Evolutionary conservation across 2,329 filamentous ascomycete genomes (phyloP), one percentile per base, ranked within the genome.

Genomic region (Cladosporium sp.): DNA sequence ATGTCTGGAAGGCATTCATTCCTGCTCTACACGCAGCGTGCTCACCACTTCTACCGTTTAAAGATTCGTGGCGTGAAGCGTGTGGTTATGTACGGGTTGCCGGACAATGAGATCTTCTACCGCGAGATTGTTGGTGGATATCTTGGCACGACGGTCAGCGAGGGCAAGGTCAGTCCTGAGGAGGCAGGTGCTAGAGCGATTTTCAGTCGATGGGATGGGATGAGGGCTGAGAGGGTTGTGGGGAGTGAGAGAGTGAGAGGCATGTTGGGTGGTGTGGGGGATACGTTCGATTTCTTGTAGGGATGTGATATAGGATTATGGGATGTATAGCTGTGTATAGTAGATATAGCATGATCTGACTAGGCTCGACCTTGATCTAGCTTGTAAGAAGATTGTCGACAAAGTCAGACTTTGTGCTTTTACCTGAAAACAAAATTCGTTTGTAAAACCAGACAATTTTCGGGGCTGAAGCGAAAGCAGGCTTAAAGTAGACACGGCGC

Each of bases 21-120:
- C 17, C 76, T 99, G 39, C 79, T 99, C 15, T 99, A 97, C 76
- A 95, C 92, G 1, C 93, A 96, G 73, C 87, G 94, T 60, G 90
- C 92, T n/a, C 94, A 99, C 75, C 94, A 99, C 74, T 97, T 97
- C 80, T 86, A 91, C 51, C 83, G 94, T n/a, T 92, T 94, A 70
- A 83, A 84, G 65, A 81, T 99, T 56, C 83, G 85, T 37, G 94
- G 94, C 20, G 91, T 94, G 14, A 87, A 87, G 72, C 82, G 87
- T 40, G 84, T 97, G n/a, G 82, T 97, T 54, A 88, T 96, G 80
- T 97, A 97, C 72, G 89, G 87, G 1, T 74, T 97, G 34, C 94
- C 94, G 0, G 93, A 97, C 67, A 96, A 97, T 71, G 88, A 89
- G 25, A 72, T 83, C 19, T 93, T 94, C 67, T 95, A 93, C 72